Evolutionary conservation across 164 flowering plant genomes (phyloP).

Genomic region (Magnolia officinalis): DNA sequence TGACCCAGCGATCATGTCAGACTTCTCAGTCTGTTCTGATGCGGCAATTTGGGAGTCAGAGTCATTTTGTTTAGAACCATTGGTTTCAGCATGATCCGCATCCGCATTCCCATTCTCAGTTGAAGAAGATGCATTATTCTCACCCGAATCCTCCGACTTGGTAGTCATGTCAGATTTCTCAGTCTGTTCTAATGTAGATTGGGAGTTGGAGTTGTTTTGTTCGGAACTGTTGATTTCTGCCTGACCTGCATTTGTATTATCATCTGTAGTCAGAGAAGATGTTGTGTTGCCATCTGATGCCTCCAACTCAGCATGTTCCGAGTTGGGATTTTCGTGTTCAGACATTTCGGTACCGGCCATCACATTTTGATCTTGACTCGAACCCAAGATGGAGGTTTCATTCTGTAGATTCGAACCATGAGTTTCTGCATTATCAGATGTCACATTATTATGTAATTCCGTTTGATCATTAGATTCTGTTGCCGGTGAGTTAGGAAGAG

Average conservation of each 20-base stretch:
- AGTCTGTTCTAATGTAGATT: slow-evolving; percentile 14
- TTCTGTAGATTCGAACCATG: slow-evolving; percentile 13
- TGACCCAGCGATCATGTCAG: slow-evolving; percentile 9
- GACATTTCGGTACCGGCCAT: slow-evolving; percentile 5
- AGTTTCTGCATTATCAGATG: slow-evolving; percentile 7
- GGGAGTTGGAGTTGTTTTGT: neutral
- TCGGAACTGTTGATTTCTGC: slow-evolving; percentile 7
- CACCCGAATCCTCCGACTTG: slow-evolving; percentile 1
- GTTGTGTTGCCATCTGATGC: neutral
- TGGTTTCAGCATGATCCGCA: neutral
- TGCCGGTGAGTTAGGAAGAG: slow-evolving; percentile 12
- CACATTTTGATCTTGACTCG: slow-evolving; percentile 21
- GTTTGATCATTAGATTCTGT: slow-evolving; percentile 27
- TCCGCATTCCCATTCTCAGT: neutral
- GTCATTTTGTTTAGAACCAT: neutral
- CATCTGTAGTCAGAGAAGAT: slow-evolving; percentile 15
- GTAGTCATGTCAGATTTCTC: slow-evolving; percentile 11
- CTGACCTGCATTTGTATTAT: slow-evolving; percentile 14
- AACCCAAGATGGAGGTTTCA: slow-evolving; percentile 9
- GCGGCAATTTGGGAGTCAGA: neutral
- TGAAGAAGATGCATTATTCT: neutral
- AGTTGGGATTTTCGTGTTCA: slow-evolving; percentile 17
- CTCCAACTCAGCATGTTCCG: slow-evolving; percentile 13
- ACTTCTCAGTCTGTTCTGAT: slow-evolving; percentile 23
- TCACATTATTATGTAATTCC: slow-evolving; percentile 18